phyloP scores from a whole-genome alignment of 1,284 basidiomycete genomes.

The Meira miltonrushii region DNA sequence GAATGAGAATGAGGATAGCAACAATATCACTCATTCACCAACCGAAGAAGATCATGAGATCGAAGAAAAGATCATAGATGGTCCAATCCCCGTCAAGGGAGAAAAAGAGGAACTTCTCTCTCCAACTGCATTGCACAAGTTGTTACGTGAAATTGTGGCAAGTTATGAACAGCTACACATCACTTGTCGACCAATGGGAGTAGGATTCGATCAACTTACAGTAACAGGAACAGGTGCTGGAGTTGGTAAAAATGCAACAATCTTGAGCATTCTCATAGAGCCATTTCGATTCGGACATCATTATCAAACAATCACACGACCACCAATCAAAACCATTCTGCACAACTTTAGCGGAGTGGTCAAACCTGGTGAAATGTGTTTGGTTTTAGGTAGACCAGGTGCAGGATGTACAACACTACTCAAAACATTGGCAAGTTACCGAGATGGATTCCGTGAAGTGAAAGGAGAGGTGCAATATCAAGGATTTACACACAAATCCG shows the following conservation, averaged over 20 bases:
- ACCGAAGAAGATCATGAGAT: no score
- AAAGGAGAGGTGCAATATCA: slow-evolving; percentile 66
- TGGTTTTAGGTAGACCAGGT: slow-evolving; percentile 74
- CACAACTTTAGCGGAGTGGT: slow-evolving; percentile 35
- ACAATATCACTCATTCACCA: no score
- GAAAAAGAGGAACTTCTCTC: no score
- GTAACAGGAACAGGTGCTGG: slow-evolving; percentile 10
- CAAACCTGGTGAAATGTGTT: slow-evolving; percentile 41
- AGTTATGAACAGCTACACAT: no score
- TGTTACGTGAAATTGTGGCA: no score
- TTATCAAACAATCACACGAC: slow-evolving; percentile 26
- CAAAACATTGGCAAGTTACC: slow-evolving; percentile 66
- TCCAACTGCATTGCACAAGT: no score
- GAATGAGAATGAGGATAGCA: no score
- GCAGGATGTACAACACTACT: slow-evolving; percentile 71
- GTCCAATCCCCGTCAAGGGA: no score
- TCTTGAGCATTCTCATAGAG: slow-evolving; percentile 23
- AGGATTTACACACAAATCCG: slow-evolving; percentile 58
- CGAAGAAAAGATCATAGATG: no score
- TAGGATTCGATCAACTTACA: slow-evolving; percentile 6
- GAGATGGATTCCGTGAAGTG: slow-evolving; percentile 61
- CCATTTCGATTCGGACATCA: slow-evolving; percentile 20
- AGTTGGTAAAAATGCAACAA: slow-evolving; percentile 10
- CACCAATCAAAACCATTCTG: slow-evolving; percentile 23
- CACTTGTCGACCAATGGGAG: slow-evolving; percentile 8